A percentile compares a stretch with the other conserved stretches of the same genome.
Evolutionary conservation across 192 early-diverging fungal species (phyloP).

Genomic region (Powellomyces hirtus): DNA sequence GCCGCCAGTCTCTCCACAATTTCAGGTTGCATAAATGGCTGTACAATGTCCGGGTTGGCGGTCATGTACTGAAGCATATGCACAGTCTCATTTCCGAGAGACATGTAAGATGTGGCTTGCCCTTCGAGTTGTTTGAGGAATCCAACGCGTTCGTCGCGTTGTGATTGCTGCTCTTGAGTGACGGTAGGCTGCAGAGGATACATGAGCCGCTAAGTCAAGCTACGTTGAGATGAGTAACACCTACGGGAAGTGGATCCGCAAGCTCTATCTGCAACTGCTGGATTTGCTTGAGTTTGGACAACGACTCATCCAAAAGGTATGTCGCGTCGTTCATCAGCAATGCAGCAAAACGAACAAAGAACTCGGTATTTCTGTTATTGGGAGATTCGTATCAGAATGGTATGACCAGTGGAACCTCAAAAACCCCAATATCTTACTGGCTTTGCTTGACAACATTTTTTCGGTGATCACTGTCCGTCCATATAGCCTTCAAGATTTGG

Average conservation of each 20-base stretch:
- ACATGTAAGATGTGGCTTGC: constrained; percentile 82
- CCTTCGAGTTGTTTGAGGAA: constrained; percentile 66
- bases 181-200: neutral
- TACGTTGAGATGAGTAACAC: neutral
- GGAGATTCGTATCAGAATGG: too few species aligned
- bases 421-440: constrained; percentile 43
- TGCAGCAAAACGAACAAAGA: constrained; percentile 86
- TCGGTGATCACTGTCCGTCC: constrained; percentile 74
- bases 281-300: constrained; percentile 84
- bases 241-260: constrained; percentile 54
- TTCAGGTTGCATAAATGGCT: constrained; percentile 83
- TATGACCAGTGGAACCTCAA: too few species aligned
- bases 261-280: constrained; percentile 78
- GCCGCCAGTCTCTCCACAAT: constrained; percentile 91
- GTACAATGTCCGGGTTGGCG: constrained; percentile 59
- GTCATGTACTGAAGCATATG: constrained; percentile 89
- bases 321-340: constrained; percentile 95
- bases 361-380: constrained; percentile 58
- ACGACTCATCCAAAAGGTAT: constrained; percentile 89
- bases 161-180: constrained; percentile 36
- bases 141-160: constrained; percentile 63
- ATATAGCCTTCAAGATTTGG: constrained; percentile 82
- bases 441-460: constrained; percentile 59
- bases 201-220: too few species aligned
- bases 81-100: constrained; percentile 88